Percentiles rank a stretch among this genome's conserved stretches.
Evolutionary conservation across 176 grass and related monocot species (phyloP).

Genomic region (Cymbopogon citratus): DNA sequence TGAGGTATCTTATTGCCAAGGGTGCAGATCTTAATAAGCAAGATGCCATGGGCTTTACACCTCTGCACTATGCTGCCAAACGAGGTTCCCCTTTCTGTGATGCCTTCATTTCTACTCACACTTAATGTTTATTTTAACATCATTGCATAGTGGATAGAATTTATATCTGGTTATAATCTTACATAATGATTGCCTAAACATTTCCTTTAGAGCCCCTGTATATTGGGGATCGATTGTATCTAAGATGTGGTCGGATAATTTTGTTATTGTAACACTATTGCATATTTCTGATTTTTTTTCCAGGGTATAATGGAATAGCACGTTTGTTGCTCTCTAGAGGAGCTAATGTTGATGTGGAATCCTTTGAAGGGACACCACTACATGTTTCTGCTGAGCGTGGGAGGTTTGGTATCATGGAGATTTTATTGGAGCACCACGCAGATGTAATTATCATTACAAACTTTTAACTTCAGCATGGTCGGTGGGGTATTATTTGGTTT

Average conservation of each 20-base stretch:
- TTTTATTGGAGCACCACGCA: slow-evolving; percentile 41
- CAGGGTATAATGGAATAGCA: slow-evolving; percentile 29
- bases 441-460: slow-evolving; percentile 13
- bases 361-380: slow-evolving; percentile 33
- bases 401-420: slow-evolving; percentile 13
- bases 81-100: slow-evolving; percentile 2
- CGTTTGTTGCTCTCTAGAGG: slow-evolving; percentile 38
- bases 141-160: not conserved
- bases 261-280: not conserved
- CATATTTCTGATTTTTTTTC: not conserved
- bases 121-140: not conserved
- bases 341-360: slow-evolving; percentile 30
- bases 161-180: not conserved
- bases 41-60: slow-evolving; percentile 19
- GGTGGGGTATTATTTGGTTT: not conserved
- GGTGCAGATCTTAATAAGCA: slow-evolving; percentile 33
- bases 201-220: not conserved
- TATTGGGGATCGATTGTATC: not conserved
- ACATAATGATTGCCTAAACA: not conserved
- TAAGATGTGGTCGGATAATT: not conserved
- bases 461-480: no score
- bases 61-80: slow-evolving; percentile 40
- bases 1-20: slow-evolving; percentile 35
- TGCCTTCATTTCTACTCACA: not conserved
- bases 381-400: slow-evolving; percentile 26